These are phyloP conservation scores for Heimioporus sp. DNA, from an alignment of 768 basidiomycete species.

Conservation along the genomic window DNA sequence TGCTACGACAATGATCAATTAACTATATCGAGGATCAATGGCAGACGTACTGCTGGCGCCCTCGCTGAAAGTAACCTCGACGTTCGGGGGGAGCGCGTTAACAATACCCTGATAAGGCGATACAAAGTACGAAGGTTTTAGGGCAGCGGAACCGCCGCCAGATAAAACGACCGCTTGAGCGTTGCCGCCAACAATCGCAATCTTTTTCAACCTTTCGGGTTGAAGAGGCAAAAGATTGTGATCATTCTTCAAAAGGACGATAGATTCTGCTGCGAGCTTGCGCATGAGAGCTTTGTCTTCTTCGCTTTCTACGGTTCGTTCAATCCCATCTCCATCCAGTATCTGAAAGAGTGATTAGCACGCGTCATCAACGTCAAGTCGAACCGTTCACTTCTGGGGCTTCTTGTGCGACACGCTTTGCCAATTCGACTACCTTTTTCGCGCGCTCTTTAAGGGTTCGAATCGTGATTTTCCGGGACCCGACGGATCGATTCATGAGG, in stretches of 20 bases:
- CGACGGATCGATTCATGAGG: slow-evolving; percentile 58
- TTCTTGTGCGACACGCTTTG: slow-evolving; percentile 63
- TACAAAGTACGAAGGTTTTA: slow-evolving; percentile 75
- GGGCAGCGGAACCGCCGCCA: slow-evolving; percentile 69
- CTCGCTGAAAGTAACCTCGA: slow-evolving; percentile 63
- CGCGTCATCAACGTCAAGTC: neutral
- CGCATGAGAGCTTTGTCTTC: slow-evolving; percentile 65
- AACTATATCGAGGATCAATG: neutral
- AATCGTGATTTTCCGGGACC: slow-evolving; percentile 61
- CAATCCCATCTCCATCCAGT: slow-evolving; percentile 67
- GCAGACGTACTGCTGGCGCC: slow-evolving; percentile 58
- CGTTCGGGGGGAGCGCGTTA: slow-evolving; percentile 46
- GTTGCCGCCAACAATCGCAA: slow-evolving; percentile 73
- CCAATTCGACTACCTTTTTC: slow-evolving; percentile 60
- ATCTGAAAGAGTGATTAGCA: slow-evolving; percentile 38
- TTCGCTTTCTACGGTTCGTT: slow-evolving; percentile 59
- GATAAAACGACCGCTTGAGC: slow-evolving; percentile 64
- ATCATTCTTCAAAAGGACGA: slow-evolving; percentile 77
- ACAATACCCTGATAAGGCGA: slow-evolving; percentile 77
- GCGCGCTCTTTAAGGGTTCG: slow-evolving; percentile 67
- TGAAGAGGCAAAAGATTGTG: slow-evolving; percentile 34
- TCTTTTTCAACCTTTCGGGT: slow-evolving; percentile 53
- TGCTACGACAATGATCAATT: slow-evolving; percentile 36
- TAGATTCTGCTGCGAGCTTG: slow-evolving; percentile 62
- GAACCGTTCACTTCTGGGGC: slow-evolving; percentile 56